Conservation (phyloP, 441 rosid species). For the Mallotus japonicus region DNA sequence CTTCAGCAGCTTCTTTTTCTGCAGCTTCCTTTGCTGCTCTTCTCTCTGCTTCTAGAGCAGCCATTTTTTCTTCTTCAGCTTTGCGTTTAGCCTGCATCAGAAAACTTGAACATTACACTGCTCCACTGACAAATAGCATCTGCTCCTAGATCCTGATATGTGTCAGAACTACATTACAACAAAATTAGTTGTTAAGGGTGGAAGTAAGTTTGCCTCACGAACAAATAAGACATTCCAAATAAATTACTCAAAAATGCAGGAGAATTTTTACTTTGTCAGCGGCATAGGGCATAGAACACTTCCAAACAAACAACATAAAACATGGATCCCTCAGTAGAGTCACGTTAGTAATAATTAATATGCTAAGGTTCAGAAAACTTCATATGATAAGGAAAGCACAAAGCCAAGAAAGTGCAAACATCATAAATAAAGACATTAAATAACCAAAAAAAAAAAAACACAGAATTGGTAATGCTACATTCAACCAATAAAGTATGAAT, state of each 20-base stretch:
- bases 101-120: constrained; percentile 8
- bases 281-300: neutral
- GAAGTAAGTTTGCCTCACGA: neutral
- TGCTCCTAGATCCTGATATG: neutral
- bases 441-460: neutral
- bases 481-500: neutral
- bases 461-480: neutral
- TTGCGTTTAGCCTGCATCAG: constrained; percentile 58
- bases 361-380: neutral
- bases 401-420: neutral
- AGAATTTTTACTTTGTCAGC: neutral
- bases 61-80: constrained; percentile 72
- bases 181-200: neutral
- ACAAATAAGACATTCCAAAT: neutral
- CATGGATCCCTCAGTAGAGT: neutral
- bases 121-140: neutral
- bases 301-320: neutral
- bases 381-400: neutral
- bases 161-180: neutral
- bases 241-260: neutral
- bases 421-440: neutral
- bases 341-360: neutral
- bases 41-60: constrained; percentile 67
- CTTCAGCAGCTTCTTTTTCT: constrained; percentile 55
- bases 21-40: constrained; percentile 66